Evolutionary conservation across 1,139 yeast genomes (phyloP), one percentile per base, ranked within the genome.

Genomic region (Geotrichum citri-aurantii): DNA sequence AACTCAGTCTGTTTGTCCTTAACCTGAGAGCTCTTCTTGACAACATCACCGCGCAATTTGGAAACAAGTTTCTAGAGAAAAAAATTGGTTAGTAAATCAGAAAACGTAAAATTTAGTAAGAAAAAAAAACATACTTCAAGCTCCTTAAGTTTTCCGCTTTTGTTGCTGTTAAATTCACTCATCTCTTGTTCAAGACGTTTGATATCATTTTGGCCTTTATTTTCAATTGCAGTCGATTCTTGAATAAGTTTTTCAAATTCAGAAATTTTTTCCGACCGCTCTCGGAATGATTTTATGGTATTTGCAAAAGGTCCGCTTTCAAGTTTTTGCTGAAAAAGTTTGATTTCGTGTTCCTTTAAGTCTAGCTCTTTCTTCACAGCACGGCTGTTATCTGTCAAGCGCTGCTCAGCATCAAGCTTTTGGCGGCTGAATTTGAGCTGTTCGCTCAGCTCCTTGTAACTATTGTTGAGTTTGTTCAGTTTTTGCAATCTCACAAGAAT

Each of bases 151-250:
- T 93, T 95, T 1, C 86, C 81, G 0, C 92, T 90, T 65, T 91
- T 92, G 70, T 95, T 88, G 58, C 76, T 78, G 62, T 82, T 83
- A 71, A 92, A 92, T 65, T 95, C 99, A 56, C 79, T 77, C 77
- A 91, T 88, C 70, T 95, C 99, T 40, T 77, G 80, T 68, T 88
- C 90, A 59, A 89, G 84, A 6, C 70, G 70, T 8, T 68, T 63
- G n/a, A 89, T 80, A 49, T 85, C 88, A 1, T 61, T 59, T 61
- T 74, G 71, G 50, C 69, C 64, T 21, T 63, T 64, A 10, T 64
- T 56, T 14, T 76, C 68, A 2, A 66, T 69, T 2, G 66, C 61
- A 48, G 76, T 71, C 42, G 79, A 77, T 19, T 70, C 70, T 1
- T 59, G 58, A n/a, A 82, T 78, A 55, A 72, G 71, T n/a, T 68